phyloP scores from a whole-genome alignment of 2,329 filamentous ascomycete species.

The Ceratocystis ficicola region DNA sequence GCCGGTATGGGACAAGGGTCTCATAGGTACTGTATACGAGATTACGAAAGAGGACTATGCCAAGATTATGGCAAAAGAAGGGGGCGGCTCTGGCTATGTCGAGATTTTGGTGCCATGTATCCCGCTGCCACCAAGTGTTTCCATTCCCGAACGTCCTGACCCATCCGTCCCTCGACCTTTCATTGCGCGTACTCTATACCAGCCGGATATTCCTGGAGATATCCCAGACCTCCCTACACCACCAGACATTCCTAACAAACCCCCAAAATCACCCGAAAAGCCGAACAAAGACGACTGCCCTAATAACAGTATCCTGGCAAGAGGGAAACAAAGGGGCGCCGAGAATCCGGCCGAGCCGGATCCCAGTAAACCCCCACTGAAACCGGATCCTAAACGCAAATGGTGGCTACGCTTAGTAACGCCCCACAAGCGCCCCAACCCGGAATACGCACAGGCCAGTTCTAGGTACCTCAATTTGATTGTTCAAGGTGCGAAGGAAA shows the following conservation, averaged over 20 bases:
- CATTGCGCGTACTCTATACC: slow-evolving; percentile 74
- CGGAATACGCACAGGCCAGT: slow-evolving; percentile 69
- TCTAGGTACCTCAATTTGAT: slow-evolving; percentile 73
- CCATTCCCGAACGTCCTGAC: slow-evolving; percentile 52
- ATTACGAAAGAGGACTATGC: slow-evolving; percentile 72
- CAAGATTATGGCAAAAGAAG: slow-evolving; percentile 81
- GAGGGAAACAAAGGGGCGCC: slow-evolving; percentile 14
- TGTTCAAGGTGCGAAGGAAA: slow-evolving; percentile 63
- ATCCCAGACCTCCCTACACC: slow-evolving; percentile 40
- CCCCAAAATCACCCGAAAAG: slow-evolving; percentile 26
- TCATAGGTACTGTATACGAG: slow-evolving; percentile 92
- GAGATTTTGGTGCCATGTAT: slow-evolving; percentile 73
- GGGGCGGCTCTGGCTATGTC: slow-evolving; percentile 71
- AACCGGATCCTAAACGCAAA: slow-evolving; percentile 24
- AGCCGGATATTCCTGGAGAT: slow-evolving; percentile 16
- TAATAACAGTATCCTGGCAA: not conserved
- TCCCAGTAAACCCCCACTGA: slow-evolving; percentile 24
- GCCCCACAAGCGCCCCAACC: slow-evolving; percentile 45
- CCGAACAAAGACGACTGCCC: slow-evolving; percentile 12
- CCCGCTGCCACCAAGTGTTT: slow-evolving; percentile 46
- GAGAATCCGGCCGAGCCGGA: slow-evolving; percentile 23
- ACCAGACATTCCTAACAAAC: slow-evolving; percentile 27
- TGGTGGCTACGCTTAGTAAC: slow-evolving; percentile 39
- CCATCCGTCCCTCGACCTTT: slow-evolving; percentile 49
- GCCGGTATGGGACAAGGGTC: slow-evolving; percentile 58